phyloP scores from a whole-genome alignment of 73 alveolate species.

The Paramecium sexaurelia region DNA sequence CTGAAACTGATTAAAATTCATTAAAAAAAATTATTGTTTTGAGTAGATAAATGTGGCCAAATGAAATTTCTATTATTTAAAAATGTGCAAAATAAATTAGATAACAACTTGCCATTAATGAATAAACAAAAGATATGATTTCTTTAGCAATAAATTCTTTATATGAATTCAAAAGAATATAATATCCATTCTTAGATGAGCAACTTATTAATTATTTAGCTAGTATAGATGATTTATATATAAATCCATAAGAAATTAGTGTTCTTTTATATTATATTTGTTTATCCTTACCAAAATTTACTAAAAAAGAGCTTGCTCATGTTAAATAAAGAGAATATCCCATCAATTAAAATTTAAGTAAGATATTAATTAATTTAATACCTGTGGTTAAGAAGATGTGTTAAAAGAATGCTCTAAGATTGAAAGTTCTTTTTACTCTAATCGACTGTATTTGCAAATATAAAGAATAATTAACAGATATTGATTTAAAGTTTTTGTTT shows the following conservation, averaged over 20 bases:
- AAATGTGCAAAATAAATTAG: neutral
- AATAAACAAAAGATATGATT: neutral
- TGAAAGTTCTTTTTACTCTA: constrained; percentile 33
- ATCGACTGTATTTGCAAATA: constrained; percentile 17
- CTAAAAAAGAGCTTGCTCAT: neutral
- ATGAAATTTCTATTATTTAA: neutral
- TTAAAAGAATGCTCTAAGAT: neutral
- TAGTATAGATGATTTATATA: neutral
- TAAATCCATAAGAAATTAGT: constrained; percentile 50
- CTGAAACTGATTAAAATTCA: neutral
- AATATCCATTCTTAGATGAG: constrained; percentile 12
- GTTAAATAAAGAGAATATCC: neutral
- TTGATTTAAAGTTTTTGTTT: constrained; percentile 20
- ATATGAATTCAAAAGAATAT: neutral
- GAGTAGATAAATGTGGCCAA: constrained; percentile 23
- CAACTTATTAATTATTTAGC: neutral
- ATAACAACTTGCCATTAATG: neutral
- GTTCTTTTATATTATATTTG: neutral
- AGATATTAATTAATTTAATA: neutral
- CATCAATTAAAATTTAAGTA: neutral
- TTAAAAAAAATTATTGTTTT: neutral
- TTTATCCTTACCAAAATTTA: neutral
- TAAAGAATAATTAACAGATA: neutral
- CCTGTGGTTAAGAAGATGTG: neutral
- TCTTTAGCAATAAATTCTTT: constrained; percentile 36